A percentile compares a stretch with the other conserved stretches of the same genome.
Evolutionary conservation across 2,329 filamentous ascomycete genomes (phyloP).

Genomic region (Neofusicoccum laricinum): DNA sequence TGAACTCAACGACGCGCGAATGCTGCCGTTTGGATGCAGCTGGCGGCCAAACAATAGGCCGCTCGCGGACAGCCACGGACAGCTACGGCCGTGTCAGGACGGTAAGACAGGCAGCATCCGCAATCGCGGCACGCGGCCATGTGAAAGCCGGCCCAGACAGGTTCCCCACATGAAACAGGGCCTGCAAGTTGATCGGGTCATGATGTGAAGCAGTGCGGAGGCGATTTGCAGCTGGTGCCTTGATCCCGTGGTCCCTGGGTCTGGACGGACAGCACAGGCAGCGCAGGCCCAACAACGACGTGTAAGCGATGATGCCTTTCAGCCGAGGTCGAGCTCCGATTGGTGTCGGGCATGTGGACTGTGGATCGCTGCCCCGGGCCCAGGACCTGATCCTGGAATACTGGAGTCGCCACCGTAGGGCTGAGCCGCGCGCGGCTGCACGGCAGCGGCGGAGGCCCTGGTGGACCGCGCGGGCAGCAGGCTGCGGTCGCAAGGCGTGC

Average conservation of each 20-base stretch:
- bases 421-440: background rate
- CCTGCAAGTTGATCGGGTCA: background rate
- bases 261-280: background rate
- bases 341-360: conserved; percentile 10
- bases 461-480: background rate
- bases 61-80: background rate
- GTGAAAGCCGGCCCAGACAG: background rate
- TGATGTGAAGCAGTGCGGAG: background rate
- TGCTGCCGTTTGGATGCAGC: background rate
- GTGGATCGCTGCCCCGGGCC: conserved; percentile 8
- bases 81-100: background rate
- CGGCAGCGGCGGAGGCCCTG: background rate
- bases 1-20: background rate
- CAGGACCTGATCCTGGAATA: background rate
- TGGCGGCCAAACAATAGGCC: background rate
- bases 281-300: conserved; percentile 4
- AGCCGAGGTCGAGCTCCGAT: conserved; percentile 10
- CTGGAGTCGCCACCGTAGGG: conserved; percentile 14
- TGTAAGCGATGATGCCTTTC: conserved; percentile 2
- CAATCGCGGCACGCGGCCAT: background rate
- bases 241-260: background rate
- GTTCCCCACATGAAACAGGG: conserved; percentile 6
- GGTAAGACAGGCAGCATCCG: background rate
- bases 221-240: background rate
- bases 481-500: background rate